Base-by-base conservation (phyloP, 192 early-diverging fungal genomes). In the Gonapodya sp. region DNA sequence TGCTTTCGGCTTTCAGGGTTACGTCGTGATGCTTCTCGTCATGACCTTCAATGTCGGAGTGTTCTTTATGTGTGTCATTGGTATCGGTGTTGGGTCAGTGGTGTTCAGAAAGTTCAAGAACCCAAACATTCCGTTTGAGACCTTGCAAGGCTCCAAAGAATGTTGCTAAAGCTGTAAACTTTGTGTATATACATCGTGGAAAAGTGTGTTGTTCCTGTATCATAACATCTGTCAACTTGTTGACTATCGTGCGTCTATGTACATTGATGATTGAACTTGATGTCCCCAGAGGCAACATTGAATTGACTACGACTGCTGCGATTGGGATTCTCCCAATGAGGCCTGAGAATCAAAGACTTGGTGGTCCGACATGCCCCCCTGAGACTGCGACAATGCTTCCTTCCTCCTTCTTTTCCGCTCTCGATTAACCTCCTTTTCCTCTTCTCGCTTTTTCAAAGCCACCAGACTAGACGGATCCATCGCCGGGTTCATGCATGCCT, bases 31-130 rank as follows among this genome's bases (percentile, higher is more conserved):
- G 75, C 75, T 77, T 33, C 18, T 77, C 8, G 31, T 33, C 18
- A 77, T 77, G 75, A 77, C 75, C 18, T 77, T 77, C 75, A 77
- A 77, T 33, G 75, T 77, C 34, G 75, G 75, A 2, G 30, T 77
- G 18, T 77, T 77, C 31, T 18, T 34, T 33, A 34, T 34, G 75
- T 34, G 18, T 14, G 34, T 77, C 34, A 32, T 34, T 8, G 75
- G 75, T 2, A 34, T 77, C 75, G 75, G 30, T 31, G 75, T 31
- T 14, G 75, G 75, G 46, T 64, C 46, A 8, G 46, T 64, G 8
- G 46, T 64, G 8, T 64, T 64, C 46, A 8, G 46, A 24, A 64
- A 64, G 46, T 64, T 64, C 46, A 64, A 64, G 46, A 8, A 8
- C 46, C 8, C 24, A 24, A 64, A 8, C 8, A 8, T 64, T 8